Evolutionary conservation across 352 stramenopile genomes (phyloP).

Genomic region (Phytophthora multivora): DNA sequence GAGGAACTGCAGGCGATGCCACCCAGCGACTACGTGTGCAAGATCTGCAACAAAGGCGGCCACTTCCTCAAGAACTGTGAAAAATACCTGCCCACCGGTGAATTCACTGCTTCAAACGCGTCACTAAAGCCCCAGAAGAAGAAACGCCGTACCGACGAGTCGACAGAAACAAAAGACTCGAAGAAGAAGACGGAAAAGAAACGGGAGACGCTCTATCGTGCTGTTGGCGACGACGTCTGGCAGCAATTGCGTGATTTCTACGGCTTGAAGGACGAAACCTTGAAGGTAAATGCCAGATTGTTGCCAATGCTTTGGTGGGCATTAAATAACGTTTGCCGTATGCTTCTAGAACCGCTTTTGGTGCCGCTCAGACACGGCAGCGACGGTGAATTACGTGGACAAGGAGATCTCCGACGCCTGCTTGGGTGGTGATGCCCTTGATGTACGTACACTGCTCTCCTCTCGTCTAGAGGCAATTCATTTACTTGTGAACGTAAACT

Average conservation of each 20-base stretch:
- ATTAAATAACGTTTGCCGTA: conserved; percentile 2
- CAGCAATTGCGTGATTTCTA: conserved; percentile 64
- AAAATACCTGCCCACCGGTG: conserved; percentile 56
- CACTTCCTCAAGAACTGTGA: conserved; percentile 82
- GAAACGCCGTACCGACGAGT: conserved; percentile 45
- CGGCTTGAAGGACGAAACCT: conserved; percentile 48
- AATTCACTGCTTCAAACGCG: conserved; percentile 36
- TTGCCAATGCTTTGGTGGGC: not conserved
- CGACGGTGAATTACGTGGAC: conserved; percentile 84
- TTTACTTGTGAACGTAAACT: conserved; percentile 1
- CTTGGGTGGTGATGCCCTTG: conserved; percentile 68
- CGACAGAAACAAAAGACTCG: not conserved
- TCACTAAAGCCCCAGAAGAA: conserved; percentile 49
- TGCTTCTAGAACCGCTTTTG: conserved; percentile 51
- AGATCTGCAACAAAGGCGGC: conserved; percentile 62
- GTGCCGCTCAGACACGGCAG: conserved; percentile 77
- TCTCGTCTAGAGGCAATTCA: not conserved
- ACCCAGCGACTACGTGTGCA: conserved; percentile 75
- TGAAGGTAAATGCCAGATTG: conserved; percentile 43
- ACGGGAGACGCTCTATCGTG: conserved; percentile 76
- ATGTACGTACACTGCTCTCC: conserved; percentile 37
- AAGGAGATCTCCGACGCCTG: conserved; percentile 66
- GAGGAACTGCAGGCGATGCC: conserved; percentile 55
- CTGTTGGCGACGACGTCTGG: conserved; percentile 69
- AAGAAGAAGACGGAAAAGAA: conserved; percentile 45